Conservation (phyloP, 2,329 filamentous ascomycete genomes). For the Cercospora sp. region DNA sequence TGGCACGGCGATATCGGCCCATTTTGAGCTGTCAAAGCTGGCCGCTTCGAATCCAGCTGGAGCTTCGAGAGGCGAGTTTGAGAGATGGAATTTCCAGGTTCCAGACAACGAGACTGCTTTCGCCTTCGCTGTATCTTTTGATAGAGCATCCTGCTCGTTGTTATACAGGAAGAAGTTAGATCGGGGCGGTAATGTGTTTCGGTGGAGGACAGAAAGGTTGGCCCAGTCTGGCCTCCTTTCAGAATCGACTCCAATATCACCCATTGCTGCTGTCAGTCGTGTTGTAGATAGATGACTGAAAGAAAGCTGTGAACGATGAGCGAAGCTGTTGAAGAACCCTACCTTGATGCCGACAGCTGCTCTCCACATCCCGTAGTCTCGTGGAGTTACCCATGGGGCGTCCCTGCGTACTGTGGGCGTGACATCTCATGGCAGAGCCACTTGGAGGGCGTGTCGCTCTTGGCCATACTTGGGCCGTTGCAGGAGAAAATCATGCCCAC, state of each 20-base stretch:
- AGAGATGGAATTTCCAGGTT: constrained; percentile 44
- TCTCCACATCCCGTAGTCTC: constrained; percentile 9
- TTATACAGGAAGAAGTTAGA: constrained; percentile 58
- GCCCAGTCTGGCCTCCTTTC: constrained; percentile 57
- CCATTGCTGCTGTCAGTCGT: constrained; percentile 9
- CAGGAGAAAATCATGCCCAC: too few relatives aligned
- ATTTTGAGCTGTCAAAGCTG: constrained; percentile 43
- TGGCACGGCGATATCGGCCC: constrained; percentile 56
- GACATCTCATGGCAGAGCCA: not conserved
- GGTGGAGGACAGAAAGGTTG: constrained; percentile 61
- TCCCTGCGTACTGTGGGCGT: not conserved
- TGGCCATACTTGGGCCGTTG: not conserved
- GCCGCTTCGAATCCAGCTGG: constrained; percentile 39
- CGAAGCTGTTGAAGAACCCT: not conserved
- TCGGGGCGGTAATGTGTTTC: constrained; percentile 59
- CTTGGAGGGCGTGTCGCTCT: not conserved
- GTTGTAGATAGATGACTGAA: not conserved
- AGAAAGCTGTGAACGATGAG: not conserved
- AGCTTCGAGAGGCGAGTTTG: constrained; percentile 41
- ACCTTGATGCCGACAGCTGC: not conserved
- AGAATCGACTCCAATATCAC: constrained; percentile 7
- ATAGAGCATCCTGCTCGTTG: constrained; percentile 52
- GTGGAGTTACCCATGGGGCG: constrained; percentile 2
- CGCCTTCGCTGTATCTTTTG: constrained; percentile 39
- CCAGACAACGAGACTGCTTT: constrained; percentile 38